A percentile compares a stretch with the other conserved stretches of the same genome.
Conservation (phyloP, 2,329 filamentous ascomycete species). For the Diplodia corticola region DNA sequence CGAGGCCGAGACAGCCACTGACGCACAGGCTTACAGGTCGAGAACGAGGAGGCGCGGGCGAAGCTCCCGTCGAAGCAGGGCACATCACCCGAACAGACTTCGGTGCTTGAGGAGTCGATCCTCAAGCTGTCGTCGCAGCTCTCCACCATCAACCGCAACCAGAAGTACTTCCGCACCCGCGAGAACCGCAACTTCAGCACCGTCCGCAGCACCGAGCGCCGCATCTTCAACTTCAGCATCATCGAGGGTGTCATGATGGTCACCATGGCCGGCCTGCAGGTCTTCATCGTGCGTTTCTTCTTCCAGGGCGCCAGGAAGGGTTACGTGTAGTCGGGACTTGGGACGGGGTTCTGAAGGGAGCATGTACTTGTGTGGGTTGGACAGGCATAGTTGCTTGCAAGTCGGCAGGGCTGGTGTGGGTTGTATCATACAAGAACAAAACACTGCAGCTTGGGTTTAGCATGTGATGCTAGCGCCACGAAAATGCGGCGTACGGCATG, state of each 20-base stretch:
- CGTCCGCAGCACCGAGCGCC: constrained; percentile 88
- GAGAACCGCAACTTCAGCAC: constrained; percentile 99
- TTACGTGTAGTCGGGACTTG: constrained; percentile 33
- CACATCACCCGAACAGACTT: constrained; percentile 84
- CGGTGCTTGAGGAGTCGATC: constrained; percentile 85
- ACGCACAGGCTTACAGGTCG: constrained; percentile 61
- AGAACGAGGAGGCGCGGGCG: constrained; percentile 77
- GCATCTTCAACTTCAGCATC: constrained; percentile 96
- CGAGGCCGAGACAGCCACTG: neutral
- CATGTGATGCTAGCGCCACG: neutral
- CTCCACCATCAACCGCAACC: constrained; percentile 92
- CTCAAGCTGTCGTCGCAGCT: constrained; percentile 92
- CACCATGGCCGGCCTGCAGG: constrained; percentile 92
- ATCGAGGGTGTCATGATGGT: constrained; percentile 90
- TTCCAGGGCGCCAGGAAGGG: constrained; percentile 84
- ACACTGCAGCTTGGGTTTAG: neutral
- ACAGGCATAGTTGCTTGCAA: neutral
- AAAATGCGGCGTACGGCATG: neutral
- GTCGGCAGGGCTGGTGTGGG: neutral
- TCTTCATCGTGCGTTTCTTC: constrained; percentile 97
- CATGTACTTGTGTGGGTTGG: neutral
- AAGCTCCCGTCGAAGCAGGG: constrained; percentile 86
- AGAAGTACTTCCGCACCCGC: constrained; percentile 98
- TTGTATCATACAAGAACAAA: constrained; percentile 10
- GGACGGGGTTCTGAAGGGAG: neutral